Evolutionary conservation across 2,329 filamentous ascomycete species (phyloP).

Genomic region (Phaeophleospora eucalypticola): DNA sequence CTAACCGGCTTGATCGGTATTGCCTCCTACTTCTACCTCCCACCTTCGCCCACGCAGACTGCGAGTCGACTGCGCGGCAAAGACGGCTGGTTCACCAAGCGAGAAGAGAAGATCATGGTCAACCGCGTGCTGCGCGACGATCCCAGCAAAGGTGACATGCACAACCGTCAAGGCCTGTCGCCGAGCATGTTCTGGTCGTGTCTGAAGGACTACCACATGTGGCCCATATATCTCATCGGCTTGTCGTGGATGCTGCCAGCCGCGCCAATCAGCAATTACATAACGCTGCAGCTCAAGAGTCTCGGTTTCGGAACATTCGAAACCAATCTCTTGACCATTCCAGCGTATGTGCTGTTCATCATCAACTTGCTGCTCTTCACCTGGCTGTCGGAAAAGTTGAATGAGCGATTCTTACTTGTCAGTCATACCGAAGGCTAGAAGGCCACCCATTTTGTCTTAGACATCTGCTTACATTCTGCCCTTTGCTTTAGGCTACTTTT

Average conservation of each 20-base stretch:
- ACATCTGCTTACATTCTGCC: too few species aligned
- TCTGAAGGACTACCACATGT: constrained; percentile 53
- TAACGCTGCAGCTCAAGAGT: constrained; percentile 39
- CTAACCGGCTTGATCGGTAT: constrained; percentile 54
- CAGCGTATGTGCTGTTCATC: constrained; percentile 48
- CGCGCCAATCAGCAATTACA: constrained; percentile 37
- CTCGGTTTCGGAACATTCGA: constrained; percentile 42
- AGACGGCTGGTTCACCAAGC: constrained; percentile 58
- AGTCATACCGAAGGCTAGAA: too few species aligned
- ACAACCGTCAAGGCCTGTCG: constrained; percentile 53
- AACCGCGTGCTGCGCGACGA: constrained; percentile 61
- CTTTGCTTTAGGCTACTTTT: constrained; percentile 37
- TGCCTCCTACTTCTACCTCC: constrained; percentile 53
- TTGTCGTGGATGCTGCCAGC: constrained; percentile 39
- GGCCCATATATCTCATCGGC: constrained; percentile 53
- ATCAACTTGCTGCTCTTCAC: constrained; percentile 48
- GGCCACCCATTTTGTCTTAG: too few species aligned
- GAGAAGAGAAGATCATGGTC: constrained; percentile 60
- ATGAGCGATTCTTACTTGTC: constrained; percentile 52
- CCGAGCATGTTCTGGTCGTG: constrained; percentile 49
- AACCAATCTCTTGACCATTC: constrained; percentile 41
- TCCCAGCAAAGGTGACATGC: constrained; percentile 58
- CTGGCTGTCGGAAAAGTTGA: constrained; percentile 46
- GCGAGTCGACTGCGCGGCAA: constrained; percentile 58
- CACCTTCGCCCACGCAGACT: constrained; percentile 60